A percentile compares a stretch with the other conserved stretches of the same genome.
These are phyloP conservation scores for Pichia sp. DNA, from an alignment of 1,139 yeast species.

Conservation along the genomic window DNA sequence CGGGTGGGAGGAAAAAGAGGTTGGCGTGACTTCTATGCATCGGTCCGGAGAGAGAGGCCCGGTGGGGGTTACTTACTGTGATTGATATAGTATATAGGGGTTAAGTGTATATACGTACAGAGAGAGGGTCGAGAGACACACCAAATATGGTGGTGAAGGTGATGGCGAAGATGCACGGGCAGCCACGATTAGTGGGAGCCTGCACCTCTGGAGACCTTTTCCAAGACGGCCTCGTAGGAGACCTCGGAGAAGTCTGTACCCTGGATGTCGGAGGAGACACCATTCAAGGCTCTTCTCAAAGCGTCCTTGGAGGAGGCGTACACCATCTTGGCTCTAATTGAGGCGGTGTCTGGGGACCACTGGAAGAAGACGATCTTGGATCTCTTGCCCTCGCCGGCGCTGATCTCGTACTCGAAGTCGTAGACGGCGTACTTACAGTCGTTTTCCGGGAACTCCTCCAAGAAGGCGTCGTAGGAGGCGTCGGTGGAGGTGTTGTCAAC, in stretches of 20 bases:
- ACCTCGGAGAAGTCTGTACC: constrained; percentile 98
- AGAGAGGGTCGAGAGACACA: background rate
- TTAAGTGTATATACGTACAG: background rate
- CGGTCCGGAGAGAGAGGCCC: background rate
- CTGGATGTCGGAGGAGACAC: constrained; percentile 90
- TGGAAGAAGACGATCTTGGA: constrained; percentile 89
- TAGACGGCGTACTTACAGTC: constrained; percentile 96
- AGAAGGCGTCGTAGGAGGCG: constrained; percentile 66
- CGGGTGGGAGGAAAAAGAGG: background rate
- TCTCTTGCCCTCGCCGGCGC: constrained; percentile 91
- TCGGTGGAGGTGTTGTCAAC: constrained; percentile 81
- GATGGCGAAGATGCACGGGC: background rate
- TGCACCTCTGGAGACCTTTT: constrained; percentile 82
- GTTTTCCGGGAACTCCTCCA: constrained; percentile 86
- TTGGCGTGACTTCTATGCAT: background rate
- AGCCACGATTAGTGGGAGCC: constrained; percentile 45
- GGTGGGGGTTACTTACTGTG: background rate
- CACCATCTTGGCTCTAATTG: constrained; percentile 92
- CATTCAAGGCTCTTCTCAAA: constrained; percentile 93
- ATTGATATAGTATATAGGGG: background rate
- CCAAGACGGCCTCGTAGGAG: constrained; percentile 87
- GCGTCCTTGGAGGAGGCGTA: constrained; percentile 98
- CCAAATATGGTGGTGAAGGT: too few relatives aligned
- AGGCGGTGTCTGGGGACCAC: constrained; percentile 98
- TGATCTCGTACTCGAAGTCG: constrained; percentile 90